Evolutionary conservation across 2,329 filamentous ascomycete species (phyloP).

Genomic region (Aspergillus sp.): DNA sequence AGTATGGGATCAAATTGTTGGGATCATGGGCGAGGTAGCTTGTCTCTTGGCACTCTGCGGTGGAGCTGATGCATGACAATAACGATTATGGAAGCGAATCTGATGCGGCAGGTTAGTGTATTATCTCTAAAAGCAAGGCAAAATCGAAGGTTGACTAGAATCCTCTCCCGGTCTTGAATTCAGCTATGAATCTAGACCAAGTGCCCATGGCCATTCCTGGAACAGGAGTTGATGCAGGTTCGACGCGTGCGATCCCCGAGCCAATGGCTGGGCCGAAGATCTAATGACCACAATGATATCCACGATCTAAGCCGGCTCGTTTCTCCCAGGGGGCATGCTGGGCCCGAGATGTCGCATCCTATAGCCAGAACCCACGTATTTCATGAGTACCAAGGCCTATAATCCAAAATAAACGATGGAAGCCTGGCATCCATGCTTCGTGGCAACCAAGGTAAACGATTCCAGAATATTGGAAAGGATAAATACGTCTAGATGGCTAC

Average conservation of each 20-base stretch:
- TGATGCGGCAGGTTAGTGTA: not conserved
- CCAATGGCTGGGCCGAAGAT: not conserved
- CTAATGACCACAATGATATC: not conserved
- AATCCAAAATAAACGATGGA: not conserved
- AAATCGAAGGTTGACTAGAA: not conserved
- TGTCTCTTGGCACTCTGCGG: not conserved
- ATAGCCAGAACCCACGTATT: not conserved
- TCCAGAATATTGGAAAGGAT: not conserved
- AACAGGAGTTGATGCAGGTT: not conserved
- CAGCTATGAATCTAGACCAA: not conserved
- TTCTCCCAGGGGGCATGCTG: not conserved
- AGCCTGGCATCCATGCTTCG: not conserved
- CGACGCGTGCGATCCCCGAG: not conserved
- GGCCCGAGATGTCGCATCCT: not conserved
- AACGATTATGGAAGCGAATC: not conserved
- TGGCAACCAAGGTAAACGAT: not conserved
- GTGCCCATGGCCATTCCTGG: not conserved
- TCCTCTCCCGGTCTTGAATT: not conserved
- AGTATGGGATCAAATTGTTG: not conserved
- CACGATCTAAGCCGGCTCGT: not conserved
- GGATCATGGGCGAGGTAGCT: not conserved
- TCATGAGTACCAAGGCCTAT: not conserved
- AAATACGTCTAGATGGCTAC: not conserved
- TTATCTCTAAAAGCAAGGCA: not conserved
- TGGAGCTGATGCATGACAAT: not conserved